These are phyloP conservation scores for Suillus clintonianus DNA, from an alignment of 768 basidiomycete species.

Conservation along the genomic window DNA sequence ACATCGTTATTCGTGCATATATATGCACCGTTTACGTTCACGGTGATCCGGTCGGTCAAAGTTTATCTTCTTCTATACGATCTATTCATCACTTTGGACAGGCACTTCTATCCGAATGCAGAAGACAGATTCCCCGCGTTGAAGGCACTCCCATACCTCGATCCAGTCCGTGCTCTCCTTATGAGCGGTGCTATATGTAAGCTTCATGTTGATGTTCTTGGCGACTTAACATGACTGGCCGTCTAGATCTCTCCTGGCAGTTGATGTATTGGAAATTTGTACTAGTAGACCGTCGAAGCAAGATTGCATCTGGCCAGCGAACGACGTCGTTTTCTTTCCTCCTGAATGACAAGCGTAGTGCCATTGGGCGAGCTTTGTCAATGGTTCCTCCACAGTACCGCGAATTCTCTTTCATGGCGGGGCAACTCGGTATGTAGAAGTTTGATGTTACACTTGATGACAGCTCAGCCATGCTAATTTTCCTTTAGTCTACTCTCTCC, in stretches of 20 bases:
- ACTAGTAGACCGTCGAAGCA: slow-evolving; percentile 81
- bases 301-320: slow-evolving; percentile 90
- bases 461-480: slow-evolving; percentile 5
- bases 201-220: slow-evolving; percentile 28
- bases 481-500: slow-evolving; percentile 70
- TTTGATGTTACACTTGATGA: slow-evolving; percentile 6
- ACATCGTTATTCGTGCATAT: slow-evolving; percentile 95
- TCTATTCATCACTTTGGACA: slow-evolving; percentile 26
- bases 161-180: slow-evolving; percentile 71
- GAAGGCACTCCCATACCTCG: slow-evolving; percentile 62
- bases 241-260: slow-evolving; percentile 91
- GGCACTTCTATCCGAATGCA: slow-evolving; percentile 87
- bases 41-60: slow-evolving; percentile 74
- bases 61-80: not conserved
- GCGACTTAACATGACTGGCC: slow-evolving; percentile 7
- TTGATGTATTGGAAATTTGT: slow-evolving; percentile 95
- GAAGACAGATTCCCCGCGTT: slow-evolving; percentile 87
- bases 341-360: slow-evolving; percentile 83
- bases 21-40: slow-evolving; percentile 89
- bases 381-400: slow-evolving; percentile 62
- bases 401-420: slow-evolving; percentile 75
- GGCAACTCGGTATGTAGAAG: slow-evolving; percentile 67
- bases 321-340: slow-evolving; percentile 89
- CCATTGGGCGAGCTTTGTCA: slow-evolving; percentile 73
- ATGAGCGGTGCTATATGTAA: slow-evolving; percentile 83